Conservation (phyloP, 2,329 filamentous ascomycete species). For the Aspergillus aculeatinus region DNA sequence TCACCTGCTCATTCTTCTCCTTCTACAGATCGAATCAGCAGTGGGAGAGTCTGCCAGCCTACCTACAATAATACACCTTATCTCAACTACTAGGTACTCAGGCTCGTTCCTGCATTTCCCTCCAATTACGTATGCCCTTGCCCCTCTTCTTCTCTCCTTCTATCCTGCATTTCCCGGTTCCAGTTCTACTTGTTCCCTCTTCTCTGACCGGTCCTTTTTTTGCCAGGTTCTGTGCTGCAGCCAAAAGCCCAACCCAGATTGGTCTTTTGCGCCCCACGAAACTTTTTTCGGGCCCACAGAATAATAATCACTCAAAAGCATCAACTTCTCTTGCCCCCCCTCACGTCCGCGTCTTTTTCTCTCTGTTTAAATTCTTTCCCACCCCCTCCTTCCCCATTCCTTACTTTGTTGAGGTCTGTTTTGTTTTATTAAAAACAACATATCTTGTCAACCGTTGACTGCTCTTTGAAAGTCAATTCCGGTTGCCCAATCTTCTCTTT, state of each 20-base stretch:
- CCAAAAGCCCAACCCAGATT: conserved; percentile 7
- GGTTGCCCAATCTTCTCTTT: conserved; percentile 6
- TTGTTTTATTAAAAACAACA: background rate
- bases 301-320: conserved; percentile 13
- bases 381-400: background rate
- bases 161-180: background rate
- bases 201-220: background rate
- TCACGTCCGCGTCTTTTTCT: conserved; percentile 17
- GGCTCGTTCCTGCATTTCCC: conserved; percentile 4
- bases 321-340: conserved; percentile 8
- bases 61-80: background rate
- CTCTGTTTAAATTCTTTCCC: conserved; percentile 1
- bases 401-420: conserved; percentile 7
- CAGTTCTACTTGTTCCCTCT: background rate
- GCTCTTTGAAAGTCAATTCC: background rate
- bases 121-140: background rate
- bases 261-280: conserved; percentile 11
- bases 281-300: conserved; percentile 16
- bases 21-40: too few species aligned
- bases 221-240: conserved; percentile 4
- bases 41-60: too few species aligned
- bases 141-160: background rate
- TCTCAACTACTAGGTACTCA: background rate
- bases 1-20: background rate
- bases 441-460: background rate